Evolutionary conservation across 2,329 filamentous ascomycete genomes (phyloP).

Genomic region (Mycosphaerella arachidis): DNA sequence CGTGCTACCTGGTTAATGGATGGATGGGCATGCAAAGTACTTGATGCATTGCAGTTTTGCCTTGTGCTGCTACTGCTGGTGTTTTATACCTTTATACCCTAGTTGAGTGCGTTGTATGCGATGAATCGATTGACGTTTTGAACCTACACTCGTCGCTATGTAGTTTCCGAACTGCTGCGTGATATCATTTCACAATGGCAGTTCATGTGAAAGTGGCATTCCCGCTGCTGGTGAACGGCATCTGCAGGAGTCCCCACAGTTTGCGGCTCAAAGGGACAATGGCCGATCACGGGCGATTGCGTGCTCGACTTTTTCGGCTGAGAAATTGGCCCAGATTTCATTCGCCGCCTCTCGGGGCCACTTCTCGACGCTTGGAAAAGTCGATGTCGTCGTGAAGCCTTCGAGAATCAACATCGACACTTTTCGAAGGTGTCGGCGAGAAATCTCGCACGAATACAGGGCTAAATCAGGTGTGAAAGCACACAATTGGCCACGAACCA

Average conservation of each 20-base stretch:
- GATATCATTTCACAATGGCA: background rate
- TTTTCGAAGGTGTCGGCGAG: background rate
- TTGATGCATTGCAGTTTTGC: background rate
- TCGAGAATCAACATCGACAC: background rate
- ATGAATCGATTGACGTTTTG: background rate
- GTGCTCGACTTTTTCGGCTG: slow-evolving; percentile 4
- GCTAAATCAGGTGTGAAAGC: background rate
- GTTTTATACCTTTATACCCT: slow-evolving; percentile 7
- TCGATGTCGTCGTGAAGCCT: background rate
- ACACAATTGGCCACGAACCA: background rate
- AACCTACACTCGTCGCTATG: background rate
- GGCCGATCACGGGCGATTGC: slow-evolving; percentile 2
- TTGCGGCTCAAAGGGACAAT: background rate
- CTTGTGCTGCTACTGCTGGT: too few relatives aligned
- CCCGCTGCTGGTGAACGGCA: background rate
- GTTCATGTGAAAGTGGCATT: background rate
- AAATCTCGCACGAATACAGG: background rate
- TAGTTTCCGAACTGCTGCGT: background rate
- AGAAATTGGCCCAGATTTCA: background rate
- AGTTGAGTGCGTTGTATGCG: slow-evolving; percentile 4
- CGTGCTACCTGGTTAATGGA: background rate
- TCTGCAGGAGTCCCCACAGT: slow-evolving; percentile 39
- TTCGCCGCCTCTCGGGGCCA: background rate
- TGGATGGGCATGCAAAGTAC: background rate
- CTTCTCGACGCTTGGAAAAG: background rate